phyloP scores from a whole-genome alignment of 2,329 filamentous ascomycete genomes.

The Trichoderma breve region DNA sequence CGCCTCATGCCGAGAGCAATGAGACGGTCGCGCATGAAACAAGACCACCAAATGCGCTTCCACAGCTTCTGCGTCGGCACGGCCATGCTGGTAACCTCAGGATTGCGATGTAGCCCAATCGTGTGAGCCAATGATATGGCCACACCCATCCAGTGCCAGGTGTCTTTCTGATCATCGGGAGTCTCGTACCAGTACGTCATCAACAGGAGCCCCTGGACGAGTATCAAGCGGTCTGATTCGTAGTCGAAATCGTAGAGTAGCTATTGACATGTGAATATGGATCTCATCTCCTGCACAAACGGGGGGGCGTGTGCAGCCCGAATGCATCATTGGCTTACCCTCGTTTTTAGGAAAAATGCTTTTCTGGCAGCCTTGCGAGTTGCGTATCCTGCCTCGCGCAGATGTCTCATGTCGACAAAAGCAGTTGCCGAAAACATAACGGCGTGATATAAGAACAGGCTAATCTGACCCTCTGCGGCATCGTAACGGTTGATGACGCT shows the following conservation, averaged over 20 bases:
- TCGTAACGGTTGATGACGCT: constrained; percentile 62
- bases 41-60: constrained; percentile 98
- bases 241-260: constrained; percentile 94
- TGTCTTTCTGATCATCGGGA: constrained; percentile 94
- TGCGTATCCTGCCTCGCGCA: constrained; percentile 74
- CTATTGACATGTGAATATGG: constrained; percentile 42
- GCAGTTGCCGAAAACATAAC: constrained; percentile 93
- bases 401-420: constrained; percentile 76
- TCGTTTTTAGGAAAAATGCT: constrained; percentile 83
- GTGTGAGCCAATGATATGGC: constrained; percentile 91
- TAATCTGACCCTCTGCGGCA: constrained; percentile 69
- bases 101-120: constrained; percentile 87
- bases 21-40: constrained; percentile 89
- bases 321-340: constrained; percentile 53
- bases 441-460: constrained; percentile 85
- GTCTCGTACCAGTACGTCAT: constrained; percentile 99
- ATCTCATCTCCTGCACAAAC: neutral
- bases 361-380: constrained; percentile 80
- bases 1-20: constrained; percentile 92
- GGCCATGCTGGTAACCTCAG: constrained; percentile 72
- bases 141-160: constrained; percentile 98
- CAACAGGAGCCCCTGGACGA: constrained; percentile 83
- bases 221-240: constrained; percentile 81
- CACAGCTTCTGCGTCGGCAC: constrained; percentile 73
- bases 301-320: neutral